Percentiles rank a stretch among this genome's conserved stretches.
Conservation (phyloP, 208 protist species). For the Leishmania gerbilli region DNA sequence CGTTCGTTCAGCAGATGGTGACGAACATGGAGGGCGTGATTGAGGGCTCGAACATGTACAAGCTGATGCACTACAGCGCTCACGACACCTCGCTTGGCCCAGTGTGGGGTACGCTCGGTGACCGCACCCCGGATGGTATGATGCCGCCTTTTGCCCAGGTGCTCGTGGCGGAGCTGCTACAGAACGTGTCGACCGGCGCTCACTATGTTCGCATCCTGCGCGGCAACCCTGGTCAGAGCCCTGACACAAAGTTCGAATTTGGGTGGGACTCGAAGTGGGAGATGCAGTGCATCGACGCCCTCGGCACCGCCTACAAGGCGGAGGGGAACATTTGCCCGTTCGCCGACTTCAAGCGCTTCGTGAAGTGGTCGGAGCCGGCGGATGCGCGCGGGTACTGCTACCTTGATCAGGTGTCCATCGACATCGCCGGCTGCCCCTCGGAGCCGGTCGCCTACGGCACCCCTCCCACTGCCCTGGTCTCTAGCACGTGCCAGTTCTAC, state of each 20-base stretch:
- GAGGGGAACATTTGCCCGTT: slow-evolving; percentile 48
- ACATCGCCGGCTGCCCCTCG: slow-evolving; percentile 38
- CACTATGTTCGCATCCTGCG: slow-evolving; percentile 54
- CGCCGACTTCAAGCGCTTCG: slow-evolving; percentile 51
- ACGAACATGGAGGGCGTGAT: slow-evolving; percentile 39
- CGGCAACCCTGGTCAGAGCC: slow-evolving; percentile 43
- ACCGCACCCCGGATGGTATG: slow-evolving; percentile 41
- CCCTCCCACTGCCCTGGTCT: slow-evolving; percentile 12
- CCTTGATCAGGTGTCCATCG: slow-evolving; percentile 37
- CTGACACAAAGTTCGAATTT: slow-evolving; percentile 38
- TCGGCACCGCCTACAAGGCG: slow-evolving; percentile 40
- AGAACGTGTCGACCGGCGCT: slow-evolving; percentile 26
- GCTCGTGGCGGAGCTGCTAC: slow-evolving; percentile 64
- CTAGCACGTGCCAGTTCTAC: slow-evolving; percentile 38
- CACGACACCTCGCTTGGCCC: slow-evolving; percentile 52
- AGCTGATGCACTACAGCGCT: slow-evolving; percentile 67
- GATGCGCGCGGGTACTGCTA: slow-evolving; percentile 52
- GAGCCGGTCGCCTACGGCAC: slow-evolving; percentile 19
- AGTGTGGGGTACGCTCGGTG: slow-evolving; percentile 52
- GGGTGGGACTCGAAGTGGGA: slow-evolving; percentile 40
- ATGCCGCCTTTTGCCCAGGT: slow-evolving; percentile 63
- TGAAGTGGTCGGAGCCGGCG: slow-evolving; percentile 43
- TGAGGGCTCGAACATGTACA: slow-evolving; percentile 35
- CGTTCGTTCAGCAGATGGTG: slow-evolving; percentile 45
- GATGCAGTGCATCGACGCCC: slow-evolving; percentile 53